phyloP scores from a whole-genome alignment of 208 protist species.

The Eutreptiella sp. region DNA sequence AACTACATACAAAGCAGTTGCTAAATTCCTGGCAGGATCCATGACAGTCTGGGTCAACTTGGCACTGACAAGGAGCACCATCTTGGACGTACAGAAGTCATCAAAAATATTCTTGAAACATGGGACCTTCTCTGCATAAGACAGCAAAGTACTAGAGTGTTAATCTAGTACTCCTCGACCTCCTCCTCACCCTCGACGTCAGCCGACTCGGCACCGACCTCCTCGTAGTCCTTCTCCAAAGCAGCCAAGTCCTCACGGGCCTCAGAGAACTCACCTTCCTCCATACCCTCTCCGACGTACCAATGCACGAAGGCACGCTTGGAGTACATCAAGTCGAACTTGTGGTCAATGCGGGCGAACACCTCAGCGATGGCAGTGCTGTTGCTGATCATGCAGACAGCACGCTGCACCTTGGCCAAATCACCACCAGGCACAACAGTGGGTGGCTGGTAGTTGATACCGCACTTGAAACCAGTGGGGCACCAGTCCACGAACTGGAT shows the following conservation, averaged over 20 bases:
- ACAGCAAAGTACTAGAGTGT: background rate
- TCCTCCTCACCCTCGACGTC: conserved; percentile 54
- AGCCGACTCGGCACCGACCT: conserved; percentile 67
- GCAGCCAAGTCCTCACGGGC: conserved; percentile 84
- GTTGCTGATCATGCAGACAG: conserved; percentile 90
- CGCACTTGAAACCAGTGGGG: conserved; percentile 95
- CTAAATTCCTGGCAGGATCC: no score
- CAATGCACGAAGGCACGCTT: conserved; percentile 90
- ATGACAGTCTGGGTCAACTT: no score
- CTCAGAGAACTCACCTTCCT: conserved; percentile 87
- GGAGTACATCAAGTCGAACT: conserved; percentile 90
- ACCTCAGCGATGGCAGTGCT: conserved; percentile 84
- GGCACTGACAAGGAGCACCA: no score
- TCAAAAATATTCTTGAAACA: no score
- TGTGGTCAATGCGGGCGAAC: conserved; percentile 78
- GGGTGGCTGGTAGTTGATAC: conserved; percentile 94
- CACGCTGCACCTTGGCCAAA: conserved; percentile 79
- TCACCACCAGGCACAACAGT: conserved; percentile 83
- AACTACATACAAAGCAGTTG: no score
- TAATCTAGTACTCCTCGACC: conserved; percentile 42
- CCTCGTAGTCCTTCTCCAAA: conserved; percentile 88
- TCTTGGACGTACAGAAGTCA: no score
- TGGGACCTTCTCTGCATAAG: no score
- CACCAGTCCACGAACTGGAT: conserved; percentile 95
- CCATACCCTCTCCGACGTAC: conserved; percentile 92